phyloP scores from a whole-genome alignment of 2,329 filamentous ascomycete genomes.

The Aspergillus sergii region DNA sequence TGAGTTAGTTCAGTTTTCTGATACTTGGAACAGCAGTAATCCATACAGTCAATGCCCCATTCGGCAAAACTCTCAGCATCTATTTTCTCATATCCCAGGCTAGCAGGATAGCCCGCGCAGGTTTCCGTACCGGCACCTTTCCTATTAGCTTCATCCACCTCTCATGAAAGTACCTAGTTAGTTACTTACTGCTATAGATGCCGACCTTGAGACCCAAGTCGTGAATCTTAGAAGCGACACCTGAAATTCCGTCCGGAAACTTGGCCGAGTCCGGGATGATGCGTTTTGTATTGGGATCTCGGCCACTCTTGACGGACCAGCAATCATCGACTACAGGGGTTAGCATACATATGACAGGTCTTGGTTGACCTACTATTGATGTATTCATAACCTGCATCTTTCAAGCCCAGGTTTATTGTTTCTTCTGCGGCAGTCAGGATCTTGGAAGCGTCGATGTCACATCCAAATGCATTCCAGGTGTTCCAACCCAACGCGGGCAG shows the following conservation, averaged over 20 bases:
- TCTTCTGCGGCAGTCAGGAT: slow-evolving; percentile 51
- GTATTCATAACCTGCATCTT: slow-evolving; percentile 55
- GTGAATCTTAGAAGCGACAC: slow-evolving; percentile 58
- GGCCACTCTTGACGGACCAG: slow-evolving; percentile 52
- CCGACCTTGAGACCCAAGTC: slow-evolving; percentile 62
- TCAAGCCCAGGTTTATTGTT: slow-evolving; percentile 49
- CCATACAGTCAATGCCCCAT: slow-evolving; percentile 59
- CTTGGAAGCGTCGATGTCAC: slow-evolving; percentile 50
- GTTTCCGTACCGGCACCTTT: slow-evolving; percentile 44
- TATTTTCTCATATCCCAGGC: slow-evolving; percentile 57
- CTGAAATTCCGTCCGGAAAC: slow-evolving; percentile 62
- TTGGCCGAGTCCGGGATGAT: slow-evolving; percentile 52
- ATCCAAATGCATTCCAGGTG: slow-evolving; percentile 52
- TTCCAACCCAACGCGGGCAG: slow-evolving; percentile 47
- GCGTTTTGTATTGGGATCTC: slow-evolving; percentile 47
- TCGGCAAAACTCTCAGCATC: slow-evolving; percentile 61
- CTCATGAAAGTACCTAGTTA: not conserved
- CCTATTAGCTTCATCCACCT: not conserved
- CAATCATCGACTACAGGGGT: slow-evolving; percentile 60
- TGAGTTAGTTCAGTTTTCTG: slow-evolving; percentile 10
- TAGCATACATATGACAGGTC: not conserved
- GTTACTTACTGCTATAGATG: slow-evolving; percentile 57
- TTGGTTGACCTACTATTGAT: slow-evolving; percentile 34
- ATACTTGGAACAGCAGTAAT: not conserved
- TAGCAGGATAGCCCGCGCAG: slow-evolving; percentile 61